These are phyloP conservation scores for Tetrapisispora taiwanensis DNA, from an alignment of 805 yeast genomes.

Conservation along the genomic window DNA sequence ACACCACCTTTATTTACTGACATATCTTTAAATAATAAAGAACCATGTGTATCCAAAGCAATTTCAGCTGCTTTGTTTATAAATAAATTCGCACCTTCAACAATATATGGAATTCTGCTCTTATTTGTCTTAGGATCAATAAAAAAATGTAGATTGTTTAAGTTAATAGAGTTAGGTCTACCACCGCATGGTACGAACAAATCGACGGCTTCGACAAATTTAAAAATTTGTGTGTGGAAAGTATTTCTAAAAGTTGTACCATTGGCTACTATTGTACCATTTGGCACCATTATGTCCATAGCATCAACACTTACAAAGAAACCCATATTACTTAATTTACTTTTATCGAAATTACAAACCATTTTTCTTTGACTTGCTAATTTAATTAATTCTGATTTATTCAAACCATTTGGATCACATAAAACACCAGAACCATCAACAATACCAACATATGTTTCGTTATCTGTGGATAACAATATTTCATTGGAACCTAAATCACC, in stretches of 20 bases:
- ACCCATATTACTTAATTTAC: conserved; percentile 63
- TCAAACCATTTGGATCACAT: conserved; percentile 83
- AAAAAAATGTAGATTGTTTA: conserved; percentile 63
- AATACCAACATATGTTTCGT: conserved; percentile 75
- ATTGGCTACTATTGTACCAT: conserved; percentile 59
- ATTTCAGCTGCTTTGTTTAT: conserved; percentile 91
- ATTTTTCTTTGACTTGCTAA: conserved; percentile 71
- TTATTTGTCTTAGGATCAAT: conserved; percentile 70
- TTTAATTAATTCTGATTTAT: conserved; percentile 65
- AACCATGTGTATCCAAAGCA: conserved; percentile 76
- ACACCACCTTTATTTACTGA: conserved; percentile 98
- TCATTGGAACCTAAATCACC: conserved; percentile 97
- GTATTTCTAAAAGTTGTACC: conserved; percentile 87
- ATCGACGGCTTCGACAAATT: conserved; percentile 56
- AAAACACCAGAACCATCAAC: conserved; percentile 96
- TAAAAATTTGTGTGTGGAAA: conserved; percentile 68
- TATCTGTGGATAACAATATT: conserved; percentile 64
- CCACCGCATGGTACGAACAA: conserved; percentile 98
- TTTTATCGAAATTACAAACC: conserved; percentile 57
- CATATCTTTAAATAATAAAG: conserved; percentile 85
- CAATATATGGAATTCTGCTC: conserved; percentile 72
- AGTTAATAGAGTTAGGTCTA: conserved; percentile 91
- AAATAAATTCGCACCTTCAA: conserved; percentile 95
- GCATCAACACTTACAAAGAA: conserved; percentile 82
- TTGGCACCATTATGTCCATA: conserved; percentile 64